Conservation (phyloP, 2,329 filamentous ascomycete genomes). For the Ascochyta clinopodiicola region DNA sequence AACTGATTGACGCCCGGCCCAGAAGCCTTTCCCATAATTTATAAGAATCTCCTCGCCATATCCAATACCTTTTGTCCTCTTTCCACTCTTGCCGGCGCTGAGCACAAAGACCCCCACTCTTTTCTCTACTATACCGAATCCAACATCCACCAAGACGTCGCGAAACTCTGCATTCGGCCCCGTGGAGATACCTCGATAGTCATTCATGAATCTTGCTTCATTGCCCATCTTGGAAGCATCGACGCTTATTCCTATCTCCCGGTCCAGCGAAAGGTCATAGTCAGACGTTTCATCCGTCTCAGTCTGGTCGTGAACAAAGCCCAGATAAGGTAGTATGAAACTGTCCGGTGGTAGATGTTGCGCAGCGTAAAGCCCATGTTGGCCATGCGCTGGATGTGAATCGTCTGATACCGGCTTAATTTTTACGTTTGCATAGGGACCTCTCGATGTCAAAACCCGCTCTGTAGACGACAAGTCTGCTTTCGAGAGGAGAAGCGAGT, state of each 20-base stretch:
- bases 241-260: slow-evolving; percentile 56
- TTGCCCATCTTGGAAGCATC: slow-evolving; percentile 59
- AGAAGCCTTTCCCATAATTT: slow-evolving; percentile 62
- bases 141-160: slow-evolving; percentile 49
- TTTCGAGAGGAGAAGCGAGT: slow-evolving; percentile 29
- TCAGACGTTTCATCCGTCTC: slow-evolving; percentile 53
- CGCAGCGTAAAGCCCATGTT: slow-evolving; percentile 57
- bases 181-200: slow-evolving; percentile 57
- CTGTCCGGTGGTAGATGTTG: slow-evolving; percentile 52
- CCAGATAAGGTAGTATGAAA: slow-evolving; percentile 59
- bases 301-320: slow-evolving; percentile 54
- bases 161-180: slow-evolving; percentile 54
- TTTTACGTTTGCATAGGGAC: slow-evolving; percentile 48
- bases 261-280: slow-evolving; percentile 60
- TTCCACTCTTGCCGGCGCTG: slow-evolving; percentile 54
- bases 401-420: slow-evolving; percentile 51
- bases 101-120: slow-evolving; percentile 60
- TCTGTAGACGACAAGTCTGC: slow-evolving; percentile 24
- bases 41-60: slow-evolving; percentile 60
- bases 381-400: slow-evolving; percentile 56
- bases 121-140: slow-evolving; percentile 51
- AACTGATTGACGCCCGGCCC: slow-evolving; percentile 46
- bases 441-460: slow-evolving; percentile 20
- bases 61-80: slow-evolving; percentile 54
- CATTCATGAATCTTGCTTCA: slow-evolving; percentile 61